Evolutionary conservation across 768 basidiomycete genomes (phyloP).

Genomic region (Phanerochaete sordida): DNA sequence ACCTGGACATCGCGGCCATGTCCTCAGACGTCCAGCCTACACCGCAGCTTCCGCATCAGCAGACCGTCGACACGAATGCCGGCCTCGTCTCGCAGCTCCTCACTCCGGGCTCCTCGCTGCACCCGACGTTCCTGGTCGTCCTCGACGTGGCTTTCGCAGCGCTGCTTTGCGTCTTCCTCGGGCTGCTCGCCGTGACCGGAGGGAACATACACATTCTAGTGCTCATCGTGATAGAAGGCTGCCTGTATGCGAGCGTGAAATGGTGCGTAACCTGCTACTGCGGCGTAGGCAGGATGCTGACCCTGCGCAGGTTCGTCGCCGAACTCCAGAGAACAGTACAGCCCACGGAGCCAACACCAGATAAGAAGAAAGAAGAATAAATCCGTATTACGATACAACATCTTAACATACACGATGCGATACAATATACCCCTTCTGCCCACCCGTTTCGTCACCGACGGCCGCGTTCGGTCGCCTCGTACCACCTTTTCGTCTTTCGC

Average conservation of each 20-base stretch:
- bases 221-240: conserved; percentile 61
- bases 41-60: background rate
- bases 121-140: conserved; percentile 62
- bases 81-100: conserved; percentile 56
- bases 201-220: conserved; percentile 67
- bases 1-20: background rate
- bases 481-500: conserved; percentile 77
- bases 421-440: background rate
- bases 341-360: background rate
- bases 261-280: conserved; percentile 45
- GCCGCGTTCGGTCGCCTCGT: conserved; percentile 64
- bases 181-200: conserved; percentile 55
- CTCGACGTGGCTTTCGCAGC: conserved; percentile 58
- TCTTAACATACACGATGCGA: background rate
- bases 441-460: conserved; percentile 35
- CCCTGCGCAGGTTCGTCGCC: conserved; percentile 43
- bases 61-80: background rate
- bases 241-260: conserved; percentile 77
- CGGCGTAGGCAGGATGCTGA: conserved; percentile 30
- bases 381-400: background rate
- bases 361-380: conserved; percentile 7
- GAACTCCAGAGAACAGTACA: conserved; percentile 17
- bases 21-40: background rate
- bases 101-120: conserved; percentile 71
- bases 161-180: conserved; percentile 57